Base-by-base conservation (phyloP, 169 alveolate species). In the Cryptosporidium ubiquitum region DNA sequence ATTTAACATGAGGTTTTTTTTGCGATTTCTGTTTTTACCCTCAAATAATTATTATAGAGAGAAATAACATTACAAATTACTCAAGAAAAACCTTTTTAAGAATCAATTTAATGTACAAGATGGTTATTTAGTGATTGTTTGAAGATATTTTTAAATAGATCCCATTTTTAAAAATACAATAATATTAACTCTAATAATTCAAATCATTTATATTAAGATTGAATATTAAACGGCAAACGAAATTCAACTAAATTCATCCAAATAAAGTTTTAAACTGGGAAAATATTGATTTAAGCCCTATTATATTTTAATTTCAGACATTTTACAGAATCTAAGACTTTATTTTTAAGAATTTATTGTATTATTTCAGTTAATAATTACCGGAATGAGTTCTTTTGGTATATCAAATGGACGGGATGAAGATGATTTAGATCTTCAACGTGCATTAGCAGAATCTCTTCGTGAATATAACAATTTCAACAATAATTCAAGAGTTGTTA, bases 381-480 rank as follows among this genome's bases (percentile, higher is more conserved):
- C 1, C 14, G 20, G 37, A 55, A 26, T n/a, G 66, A 26, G 37
- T 26, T 55, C 35, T 6, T 26, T 55, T 55, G 66, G 66, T 26
- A 23, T 1, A 55, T n/a, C 16, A 10, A 40, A 55, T 26, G 23
- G 31, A 23, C 58, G 35, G 18, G 68, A 64, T 29, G 74, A 79
- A 14, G 89, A 79, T 0, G 74, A 79, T 35, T 23, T 79, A 18
- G 89, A 79, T 29, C 66, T 79, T 29, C 89, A 79, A 29, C 73
- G 61, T 7, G 89, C 89, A 58, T 29, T 79, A 29, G 64, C 37
- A 26, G 73, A 58, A 18, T 79, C 89, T 7, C 64, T 79, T 40
- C n/a, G 26, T 7, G 89, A 79, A 23, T 79, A 10, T 39, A 79
- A 64, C 42, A 31, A 26, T 1, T 16, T 12, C 51, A 37, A 31